Evolutionary conservation across 768 basidiomycete genomes (phyloP).

Genomic region (Phlegmacium glaucopus): DNA sequence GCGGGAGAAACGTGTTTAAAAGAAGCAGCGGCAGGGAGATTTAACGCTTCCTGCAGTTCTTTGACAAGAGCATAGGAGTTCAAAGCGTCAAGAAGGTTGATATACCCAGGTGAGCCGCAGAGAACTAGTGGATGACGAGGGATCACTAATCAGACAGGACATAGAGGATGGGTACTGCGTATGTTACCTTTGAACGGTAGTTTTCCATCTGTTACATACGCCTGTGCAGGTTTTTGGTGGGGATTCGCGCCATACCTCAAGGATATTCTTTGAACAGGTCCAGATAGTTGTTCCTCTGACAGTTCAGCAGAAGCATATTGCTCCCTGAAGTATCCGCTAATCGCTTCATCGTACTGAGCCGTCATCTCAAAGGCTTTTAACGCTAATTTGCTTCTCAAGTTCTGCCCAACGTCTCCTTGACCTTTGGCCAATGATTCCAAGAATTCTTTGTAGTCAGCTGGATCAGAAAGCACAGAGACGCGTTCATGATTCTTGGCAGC

Average conservation of each 20-base stretch:
- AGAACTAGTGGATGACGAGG: slow-evolving; percentile 53
- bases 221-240: slow-evolving; percentile 98
- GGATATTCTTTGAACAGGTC: slow-evolving; percentile 76
- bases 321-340: slow-evolving; percentile 94
- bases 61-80: slow-evolving; percentile 96
- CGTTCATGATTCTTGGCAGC: slow-evolving; percentile 98
- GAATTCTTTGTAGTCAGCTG: slow-evolving; percentile 82
- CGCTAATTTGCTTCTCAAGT: slow-evolving; percentile 74
- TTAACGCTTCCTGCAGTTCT: slow-evolving; percentile 84
- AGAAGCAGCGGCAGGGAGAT: slow-evolving; percentile 92
- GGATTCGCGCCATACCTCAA: slow-evolving; percentile 97
- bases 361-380: slow-evolving; percentile 98
- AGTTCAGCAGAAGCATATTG: slow-evolving; percentile 88
- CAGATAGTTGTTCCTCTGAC: slow-evolving; percentile 55
- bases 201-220: slow-evolving; percentile 83
- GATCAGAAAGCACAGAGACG: slow-evolving; percentile 86
- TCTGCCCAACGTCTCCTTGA: slow-evolving; percentile 70
- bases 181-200: slow-evolving; percentile 88
- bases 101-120: slow-evolving; percentile 94
- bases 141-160: not conserved
- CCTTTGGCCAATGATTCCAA: slow-evolving; percentile 72
- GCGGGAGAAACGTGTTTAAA: slow-evolving; percentile 99
- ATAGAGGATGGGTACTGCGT: no score
- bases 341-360: slow-evolving; percentile 91
- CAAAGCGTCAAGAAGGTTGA: slow-evolving; percentile 95